Percentiles rank a stretch among this genome's conserved stretches.
Conservation (phyloP, 2,329 filamentous ascomycete species). For the Tolypocladium tundrense region DNA sequence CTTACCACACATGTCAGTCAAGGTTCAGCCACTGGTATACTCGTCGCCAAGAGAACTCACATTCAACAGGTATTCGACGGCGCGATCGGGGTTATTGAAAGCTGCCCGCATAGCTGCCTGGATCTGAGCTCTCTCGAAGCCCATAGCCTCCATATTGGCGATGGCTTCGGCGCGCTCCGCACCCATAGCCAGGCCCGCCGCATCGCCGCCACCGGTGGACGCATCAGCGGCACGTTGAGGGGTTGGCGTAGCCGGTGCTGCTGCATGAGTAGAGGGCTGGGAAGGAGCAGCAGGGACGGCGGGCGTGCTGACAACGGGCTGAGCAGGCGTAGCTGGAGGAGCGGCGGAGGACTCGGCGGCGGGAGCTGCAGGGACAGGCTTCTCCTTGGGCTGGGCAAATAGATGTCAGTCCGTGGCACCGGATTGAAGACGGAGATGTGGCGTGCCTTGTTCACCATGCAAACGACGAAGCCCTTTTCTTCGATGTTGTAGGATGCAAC, state of each 20-base stretch:
- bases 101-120: conserved; percentile 92
- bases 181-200: conserved; percentile 79
- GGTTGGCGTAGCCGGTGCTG: conserved; percentile 42
- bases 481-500: conserved; percentile 97
- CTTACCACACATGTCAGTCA: conserved; percentile 30
- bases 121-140: conserved; percentile 79
- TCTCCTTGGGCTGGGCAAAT: conserved; percentile 45
- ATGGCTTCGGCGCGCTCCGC: conserved; percentile 73
- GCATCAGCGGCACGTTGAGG: conserved; percentile 34
- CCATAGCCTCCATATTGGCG: conserved; percentile 94
- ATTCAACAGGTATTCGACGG: conserved; percentile 88
- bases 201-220: conserved; percentile 33
- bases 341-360: conserved; percentile 49
- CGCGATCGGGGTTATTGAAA: conserved; percentile 93
- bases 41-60: conserved; percentile 39
- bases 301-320: conserved; percentile 48
- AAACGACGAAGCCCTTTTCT: conserved; percentile 98
- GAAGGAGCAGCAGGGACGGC: conserved; percentile 35
- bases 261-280: conserved; percentile 35
- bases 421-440: no score
- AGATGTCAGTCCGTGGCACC: neutral
- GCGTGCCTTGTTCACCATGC: conserved; percentile 90
- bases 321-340: conserved; percentile 46
- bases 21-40: neutral
- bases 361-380: conserved; percentile 40